Conservation (phyloP, 2,329 filamentous ascomycete species). For the Alternaria sp. region DNA sequence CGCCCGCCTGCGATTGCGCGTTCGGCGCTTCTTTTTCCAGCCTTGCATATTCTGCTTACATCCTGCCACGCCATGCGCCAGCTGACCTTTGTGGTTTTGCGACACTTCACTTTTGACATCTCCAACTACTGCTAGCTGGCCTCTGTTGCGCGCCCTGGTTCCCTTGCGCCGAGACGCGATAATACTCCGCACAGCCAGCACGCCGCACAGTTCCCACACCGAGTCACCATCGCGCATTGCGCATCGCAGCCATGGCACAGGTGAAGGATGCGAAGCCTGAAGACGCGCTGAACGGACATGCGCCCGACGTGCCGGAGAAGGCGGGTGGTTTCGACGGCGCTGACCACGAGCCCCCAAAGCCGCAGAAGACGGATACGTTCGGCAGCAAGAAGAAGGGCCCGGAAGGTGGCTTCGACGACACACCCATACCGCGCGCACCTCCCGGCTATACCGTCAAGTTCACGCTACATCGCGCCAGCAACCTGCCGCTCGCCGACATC, state of each 20-base stretch:
- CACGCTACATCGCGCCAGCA: conserved; percentile 80
- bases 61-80: conserved; percentile 2
- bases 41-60: neutral
- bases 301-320: conserved; percentile 21
- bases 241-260: conserved; percentile 22
- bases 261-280: conserved; percentile 16
- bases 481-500: conserved; percentile 84
- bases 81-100: neutral
- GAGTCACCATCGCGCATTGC: conserved; percentile 16
- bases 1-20: conserved; percentile 21
- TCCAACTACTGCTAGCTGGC: neutral
- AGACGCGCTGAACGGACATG: conserved; percentile 21
- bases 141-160: conserved; percentile 3
- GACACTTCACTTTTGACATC: neutral
- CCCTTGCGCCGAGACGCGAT: conserved; percentile 13
- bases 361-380: conserved; percentile 35
- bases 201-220: conserved; percentile 1
- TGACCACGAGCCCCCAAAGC: conserved; percentile 27
- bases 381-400: conserved; percentile 57
- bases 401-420: conserved; percentile 80
- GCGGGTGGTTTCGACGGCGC: conserved; percentile 17
- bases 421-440: conserved; percentile 76
- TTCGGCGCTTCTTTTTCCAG: conserved; percentile 6
- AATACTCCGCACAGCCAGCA: neutral
- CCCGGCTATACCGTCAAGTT: conserved; percentile 86